A percentile compares a stretch with the other conserved stretches of the same genome.
These are phyloP conservation scores for Salix exigua DNA, from an alignment of 345 rosid species.

Conservation along the genomic window DNA sequence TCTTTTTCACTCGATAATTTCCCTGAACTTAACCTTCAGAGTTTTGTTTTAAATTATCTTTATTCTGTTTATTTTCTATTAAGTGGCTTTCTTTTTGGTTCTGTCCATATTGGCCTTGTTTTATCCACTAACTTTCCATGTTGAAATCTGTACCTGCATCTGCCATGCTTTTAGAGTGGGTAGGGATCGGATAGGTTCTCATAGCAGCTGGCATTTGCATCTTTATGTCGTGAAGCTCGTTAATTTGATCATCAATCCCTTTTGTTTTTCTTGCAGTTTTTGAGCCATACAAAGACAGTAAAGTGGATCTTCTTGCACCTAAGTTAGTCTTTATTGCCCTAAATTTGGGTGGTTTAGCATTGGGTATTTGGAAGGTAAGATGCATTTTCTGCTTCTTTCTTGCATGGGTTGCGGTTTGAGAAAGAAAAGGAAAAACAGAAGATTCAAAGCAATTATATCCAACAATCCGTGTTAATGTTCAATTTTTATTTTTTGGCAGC, in stretches of 20 bases:
- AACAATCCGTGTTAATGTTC: neutral
- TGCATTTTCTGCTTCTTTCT: conserved; percentile 1
- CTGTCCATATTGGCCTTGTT: neutral
- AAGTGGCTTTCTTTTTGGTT: neutral
- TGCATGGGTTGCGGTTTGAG: neutral
- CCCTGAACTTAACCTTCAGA: neutral
- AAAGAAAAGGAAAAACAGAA: neutral
- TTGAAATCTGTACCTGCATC: neutral
- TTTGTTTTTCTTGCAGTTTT: conserved; percentile 51
- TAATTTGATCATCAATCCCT: neutral
- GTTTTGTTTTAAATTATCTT: neutral
- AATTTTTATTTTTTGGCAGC: conserved; percentile 46
- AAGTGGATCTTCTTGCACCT: conserved; percentile 85
- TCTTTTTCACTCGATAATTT: neutral
- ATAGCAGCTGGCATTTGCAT: neutral
- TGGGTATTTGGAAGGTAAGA: conserved; percentile 97
- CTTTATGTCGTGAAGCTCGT: neutral
- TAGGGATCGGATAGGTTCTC: neutral
- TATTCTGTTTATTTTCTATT: neutral
- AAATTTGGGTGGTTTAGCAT: conserved; percentile 83
- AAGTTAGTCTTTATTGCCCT: conserved; percentile 89
- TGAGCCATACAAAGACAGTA: conserved; percentile 93
- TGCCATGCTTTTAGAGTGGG: neutral
- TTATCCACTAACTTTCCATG: neutral
- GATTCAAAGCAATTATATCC: neutral